Conservation (phyloP, 2,329 filamentous ascomycete species). For the Blastomyces silverae region DNA sequence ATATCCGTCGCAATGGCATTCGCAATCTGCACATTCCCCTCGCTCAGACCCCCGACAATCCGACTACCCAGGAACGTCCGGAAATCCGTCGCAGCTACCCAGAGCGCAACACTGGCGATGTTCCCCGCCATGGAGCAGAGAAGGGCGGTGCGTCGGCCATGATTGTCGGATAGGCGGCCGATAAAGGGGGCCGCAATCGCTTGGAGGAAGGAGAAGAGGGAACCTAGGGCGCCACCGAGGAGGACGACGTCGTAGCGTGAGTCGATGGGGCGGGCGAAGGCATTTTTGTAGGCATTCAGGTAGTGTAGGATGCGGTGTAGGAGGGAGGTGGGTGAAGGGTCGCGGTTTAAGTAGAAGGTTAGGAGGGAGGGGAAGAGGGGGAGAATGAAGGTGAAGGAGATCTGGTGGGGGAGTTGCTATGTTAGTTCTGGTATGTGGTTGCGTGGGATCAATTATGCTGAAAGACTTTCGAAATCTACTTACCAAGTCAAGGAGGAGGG, state of each 20-base stretch:
- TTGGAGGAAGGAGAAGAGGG: slow-evolving; percentile 87
- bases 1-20: slow-evolving; percentile 96
- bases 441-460: not conserved
- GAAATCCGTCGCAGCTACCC: slow-evolving; percentile 91
- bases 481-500: slow-evolving; percentile 83
- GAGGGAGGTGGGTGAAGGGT: slow-evolving; percentile 57
- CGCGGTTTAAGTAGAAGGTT: slow-evolving; percentile 88
- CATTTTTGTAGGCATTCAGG: slow-evolving; percentile 89
- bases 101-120: slow-evolving; percentile 84
- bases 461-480: slow-evolving; percentile 33
- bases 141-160: slow-evolving; percentile 80
- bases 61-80: slow-evolving; percentile 91
- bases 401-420: slow-evolving; percentile 47
- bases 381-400: slow-evolving; percentile 97
- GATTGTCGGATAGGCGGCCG: slow-evolving; percentile 75
- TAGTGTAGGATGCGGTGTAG: slow-evolving; percentile 73
- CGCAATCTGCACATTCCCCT: slow-evolving; percentile 94
- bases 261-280: slow-evolving; percentile 87
- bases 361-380: slow-evolving; percentile 92
- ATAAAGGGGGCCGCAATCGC: slow-evolving; percentile 89
- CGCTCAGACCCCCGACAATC: slow-evolving; percentile 84
- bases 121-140: slow-evolving; percentile 91
- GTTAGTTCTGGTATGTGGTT: not conserved
- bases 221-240: slow-evolving; percentile 85
- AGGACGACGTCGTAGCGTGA: slow-evolving; percentile 96